Percentiles rank a stretch among this genome's conserved stretches.
phyloP scores from a whole-genome alignment of 257 asterid genomes.

The Jacaranda mimosifolia region DNA sequence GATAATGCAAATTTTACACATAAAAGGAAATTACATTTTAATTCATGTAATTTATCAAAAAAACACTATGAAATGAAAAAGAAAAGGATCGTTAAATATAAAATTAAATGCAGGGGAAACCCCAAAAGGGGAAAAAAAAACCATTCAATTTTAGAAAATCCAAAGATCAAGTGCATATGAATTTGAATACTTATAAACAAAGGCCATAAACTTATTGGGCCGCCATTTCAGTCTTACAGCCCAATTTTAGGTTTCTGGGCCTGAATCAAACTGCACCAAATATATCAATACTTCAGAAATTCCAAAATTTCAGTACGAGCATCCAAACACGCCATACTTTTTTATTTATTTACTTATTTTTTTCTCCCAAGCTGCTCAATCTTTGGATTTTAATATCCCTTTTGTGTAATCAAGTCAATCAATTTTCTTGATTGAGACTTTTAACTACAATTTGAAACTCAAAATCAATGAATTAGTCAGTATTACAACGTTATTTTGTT shows the following conservation, averaged over 20 bases:
- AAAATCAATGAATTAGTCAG: slow-evolving; percentile 29
- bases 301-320: slow-evolving; percentile 4
- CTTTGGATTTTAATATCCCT: background rate
- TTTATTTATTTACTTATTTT: background rate
- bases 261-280: background rate
- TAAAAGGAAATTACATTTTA: no score
- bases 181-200: no score
- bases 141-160: no score
- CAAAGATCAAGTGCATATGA: no score
- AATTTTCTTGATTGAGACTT: slow-evolving; percentile 30
- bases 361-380: slow-evolving; percentile 17
- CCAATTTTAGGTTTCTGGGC: background rate
- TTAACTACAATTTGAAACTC: slow-evolving; percentile 35
- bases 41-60: no score
- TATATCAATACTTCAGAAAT: background rate
- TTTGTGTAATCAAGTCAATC: slow-evolving; percentile 33
- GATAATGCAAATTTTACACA: no score
- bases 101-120: no score
- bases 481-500: background rate
- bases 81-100: no score
- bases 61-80: no score
- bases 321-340: slow-evolving; percentile 23
- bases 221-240: background rate
- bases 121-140: no score
- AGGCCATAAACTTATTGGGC: background rate